These are phyloP conservation scores for Pseudonectria buxi DNA, from an alignment of 2,329 filamentous ascomycete species.

Conservation along the genomic window DNA sequence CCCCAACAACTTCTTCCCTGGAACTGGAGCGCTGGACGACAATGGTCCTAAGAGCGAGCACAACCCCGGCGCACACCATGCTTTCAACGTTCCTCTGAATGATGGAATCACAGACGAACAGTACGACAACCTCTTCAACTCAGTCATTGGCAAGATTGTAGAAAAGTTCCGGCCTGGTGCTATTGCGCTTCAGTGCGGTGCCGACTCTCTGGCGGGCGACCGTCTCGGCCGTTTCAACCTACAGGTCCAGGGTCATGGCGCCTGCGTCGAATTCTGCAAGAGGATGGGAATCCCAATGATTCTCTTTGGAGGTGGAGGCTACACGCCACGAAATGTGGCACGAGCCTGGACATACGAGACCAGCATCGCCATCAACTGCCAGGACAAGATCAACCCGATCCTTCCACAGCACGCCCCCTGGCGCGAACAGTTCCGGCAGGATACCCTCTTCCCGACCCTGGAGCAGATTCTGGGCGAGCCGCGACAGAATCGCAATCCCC, in stretches of 20 bases:
- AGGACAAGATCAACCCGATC: slow-evolving; percentile 61
- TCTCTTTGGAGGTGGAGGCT: slow-evolving; percentile 89
- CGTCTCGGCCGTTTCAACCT: slow-evolving; percentile 93
- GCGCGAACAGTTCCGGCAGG: slow-evolving; percentile 80
- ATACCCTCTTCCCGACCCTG: slow-evolving; percentile 84
- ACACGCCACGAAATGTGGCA: slow-evolving; percentile 93
- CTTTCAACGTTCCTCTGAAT: slow-evolving; percentile 82
- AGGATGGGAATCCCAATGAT: slow-evolving; percentile 72
- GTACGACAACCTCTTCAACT: slow-evolving; percentile 79
- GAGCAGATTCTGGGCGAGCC: slow-evolving; percentile 62
- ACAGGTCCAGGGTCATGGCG: slow-evolving; percentile 88
- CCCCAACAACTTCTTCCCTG: slow-evolving; percentile 75
- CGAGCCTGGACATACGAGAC: slow-evolving; percentile 97
- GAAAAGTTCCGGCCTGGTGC: slow-evolving; percentile 80
- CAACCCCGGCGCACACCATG: slow-evolving; percentile 82
- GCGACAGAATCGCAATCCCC: slow-evolving; percentile 70
- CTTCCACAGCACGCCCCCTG: slow-evolving; percentile 79
- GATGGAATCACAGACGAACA: slow-evolving; percentile 89
- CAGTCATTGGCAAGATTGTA: slow-evolving; percentile 70
- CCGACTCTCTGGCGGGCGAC: slow-evolving; percentile 90
- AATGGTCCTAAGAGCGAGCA: slow-evolving; percentile 76
- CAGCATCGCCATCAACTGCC: slow-evolving; percentile 72
- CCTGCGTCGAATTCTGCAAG: slow-evolving; percentile 87
- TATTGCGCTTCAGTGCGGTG: slow-evolving; percentile 92
- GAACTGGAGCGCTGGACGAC: slow-evolving; percentile 79